Evolutionary conservation across 1,139 yeast species (phyloP).

Genomic region (Kodamaea suecica): DNA sequence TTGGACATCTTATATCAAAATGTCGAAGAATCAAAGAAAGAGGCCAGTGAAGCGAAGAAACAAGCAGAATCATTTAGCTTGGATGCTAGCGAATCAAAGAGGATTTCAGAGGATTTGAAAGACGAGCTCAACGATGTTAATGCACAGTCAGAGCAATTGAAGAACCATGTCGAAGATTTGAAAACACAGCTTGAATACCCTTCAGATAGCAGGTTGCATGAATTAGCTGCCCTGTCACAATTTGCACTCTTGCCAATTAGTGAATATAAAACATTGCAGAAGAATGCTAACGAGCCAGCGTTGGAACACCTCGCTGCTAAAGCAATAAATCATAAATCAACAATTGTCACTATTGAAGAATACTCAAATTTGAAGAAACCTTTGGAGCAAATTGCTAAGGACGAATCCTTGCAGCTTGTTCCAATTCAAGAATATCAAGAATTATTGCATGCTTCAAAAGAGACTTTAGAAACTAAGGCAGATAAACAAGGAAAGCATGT

Average conservation of each 20-base stretch:
- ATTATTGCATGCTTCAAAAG: constrained; percentile 3
- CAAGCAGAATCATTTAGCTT: background rate
- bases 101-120: background rate
- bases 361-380: constrained; percentile 23
- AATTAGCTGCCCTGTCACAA: constrained; percentile 10
- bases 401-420: constrained; percentile 10
- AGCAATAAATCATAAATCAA: constrained; percentile 16
- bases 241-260: constrained; percentile 25
- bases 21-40: background rate
- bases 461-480: constrained; percentile 14
- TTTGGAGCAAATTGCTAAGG: constrained; percentile 15
- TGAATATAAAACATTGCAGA: constrained; percentile 37
- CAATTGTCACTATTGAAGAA: constrained; percentile 22
- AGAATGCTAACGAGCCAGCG: constrained; percentile 31
- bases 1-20: background rate
- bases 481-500: constrained; percentile 10
- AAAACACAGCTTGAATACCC: constrained; percentile 8
- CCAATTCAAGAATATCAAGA: constrained; percentile 4
- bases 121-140: background rate
- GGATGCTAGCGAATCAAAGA: too few species aligned
- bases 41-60: background rate
- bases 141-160: background rate
- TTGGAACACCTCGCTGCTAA: constrained; percentile 20
- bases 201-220: constrained; percentile 8
- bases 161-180: constrained; percentile 6